These are phyloP conservation scores for Oenanthe sinensis DNA, from an alignment of 129 eudicot genomes.

Conservation along the genomic window DNA sequence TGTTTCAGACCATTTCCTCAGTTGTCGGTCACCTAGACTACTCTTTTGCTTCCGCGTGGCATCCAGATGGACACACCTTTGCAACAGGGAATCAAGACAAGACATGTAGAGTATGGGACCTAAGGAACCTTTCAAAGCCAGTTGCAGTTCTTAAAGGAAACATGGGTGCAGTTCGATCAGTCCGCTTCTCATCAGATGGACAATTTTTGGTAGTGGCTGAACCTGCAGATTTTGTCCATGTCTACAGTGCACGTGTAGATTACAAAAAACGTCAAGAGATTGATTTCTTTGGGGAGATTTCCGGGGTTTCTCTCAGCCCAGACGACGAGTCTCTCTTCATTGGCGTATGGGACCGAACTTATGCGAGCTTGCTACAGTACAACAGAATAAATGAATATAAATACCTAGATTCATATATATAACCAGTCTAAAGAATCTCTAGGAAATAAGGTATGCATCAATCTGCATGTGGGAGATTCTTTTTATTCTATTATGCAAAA, in stretches of 20 bases:
- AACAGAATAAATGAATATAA: slow-evolving; percentile 35
- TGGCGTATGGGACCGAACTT: slow-evolving; percentile 87
- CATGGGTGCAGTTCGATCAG: slow-evolving; percentile 76
- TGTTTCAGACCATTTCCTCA: slow-evolving; percentile 54
- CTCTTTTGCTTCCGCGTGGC: slow-evolving; percentile 92
- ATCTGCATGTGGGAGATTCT: not conserved
- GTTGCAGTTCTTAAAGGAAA: slow-evolving; percentile 64
- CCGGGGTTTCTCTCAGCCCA: slow-evolving; percentile 76
- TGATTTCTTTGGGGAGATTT: slow-evolving; percentile 84
- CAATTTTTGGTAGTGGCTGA: slow-evolving; percentile 69
- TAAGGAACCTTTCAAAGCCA: slow-evolving; percentile 48
- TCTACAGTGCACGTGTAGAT: slow-evolving; percentile 33
- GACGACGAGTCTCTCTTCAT: slow-evolving; percentile 60
- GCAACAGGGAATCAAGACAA: slow-evolving; percentile 93
- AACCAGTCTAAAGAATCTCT: slow-evolving; percentile 1
- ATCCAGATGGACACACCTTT: slow-evolving; percentile 58
- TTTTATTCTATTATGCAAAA: not conserved
- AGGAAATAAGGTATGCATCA: slow-evolving; percentile 1
- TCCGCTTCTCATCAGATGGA: slow-evolving; percentile 73
- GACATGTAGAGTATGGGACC: slow-evolving; percentile 84
- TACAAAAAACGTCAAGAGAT: slow-evolving; percentile 58
- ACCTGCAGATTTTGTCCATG: slow-evolving; percentile 88
- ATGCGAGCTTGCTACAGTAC: slow-evolving; percentile 73
- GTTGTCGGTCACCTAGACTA: slow-evolving; percentile 74
- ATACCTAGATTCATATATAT: slow-evolving; percentile 56